Evolutionary conservation across 768 basidiomycete genomes (phyloP).

Genomic region (Chalciporus sphaerocephalus): DNA sequence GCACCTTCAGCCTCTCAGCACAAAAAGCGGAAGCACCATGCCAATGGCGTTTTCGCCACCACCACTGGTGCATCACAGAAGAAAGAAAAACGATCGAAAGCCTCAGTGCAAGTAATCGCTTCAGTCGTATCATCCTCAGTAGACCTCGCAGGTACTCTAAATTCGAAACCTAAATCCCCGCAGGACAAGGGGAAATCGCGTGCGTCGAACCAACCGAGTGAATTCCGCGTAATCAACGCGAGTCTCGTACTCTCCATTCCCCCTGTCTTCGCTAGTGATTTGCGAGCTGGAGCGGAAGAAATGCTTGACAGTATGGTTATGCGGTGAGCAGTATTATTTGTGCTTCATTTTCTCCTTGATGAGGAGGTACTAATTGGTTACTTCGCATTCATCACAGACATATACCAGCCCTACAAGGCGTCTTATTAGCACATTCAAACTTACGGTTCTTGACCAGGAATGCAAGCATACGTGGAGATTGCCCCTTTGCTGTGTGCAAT

Average conservation of each 20-base stretch:
- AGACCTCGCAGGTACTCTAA: constrained; percentile 9
- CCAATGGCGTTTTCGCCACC: constrained; percentile 15
- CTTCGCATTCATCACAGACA: constrained; percentile 49
- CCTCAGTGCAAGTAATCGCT: not conserved
- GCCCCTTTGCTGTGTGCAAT: constrained; percentile 75
- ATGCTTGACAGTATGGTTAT: constrained; percentile 93
- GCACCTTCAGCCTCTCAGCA: constrained; percentile 8
- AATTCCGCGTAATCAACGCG: constrained; percentile 63
- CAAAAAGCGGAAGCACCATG: constrained; percentile 53
- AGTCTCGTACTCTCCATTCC: constrained; percentile 70
- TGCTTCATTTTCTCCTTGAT: not conserved
- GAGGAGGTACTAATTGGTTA: constrained; percentile 1
- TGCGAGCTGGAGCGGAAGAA: constrained; percentile 75
- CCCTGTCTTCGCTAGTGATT: constrained; percentile 73
- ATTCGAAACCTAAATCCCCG: constrained; percentile 21
- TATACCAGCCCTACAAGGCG: constrained; percentile 80
- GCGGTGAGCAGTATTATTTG: constrained; percentile 55
- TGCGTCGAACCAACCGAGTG: constrained; percentile 31
- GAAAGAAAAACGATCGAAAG: constrained; percentile 31
- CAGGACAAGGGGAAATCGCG: constrained; percentile 39
- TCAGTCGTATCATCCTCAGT: constrained; percentile 1
- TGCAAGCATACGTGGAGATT: constrained; percentile 72
- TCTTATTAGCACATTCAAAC: constrained; percentile 83
- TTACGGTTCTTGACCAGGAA: constrained; percentile 59
- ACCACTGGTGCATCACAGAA: constrained; percentile 29